Evolutionary conservation across 805 yeast species (phyloP), one percentile per base, ranked within the genome.

Genomic region (Brettanomyces anomalus): DNA sequence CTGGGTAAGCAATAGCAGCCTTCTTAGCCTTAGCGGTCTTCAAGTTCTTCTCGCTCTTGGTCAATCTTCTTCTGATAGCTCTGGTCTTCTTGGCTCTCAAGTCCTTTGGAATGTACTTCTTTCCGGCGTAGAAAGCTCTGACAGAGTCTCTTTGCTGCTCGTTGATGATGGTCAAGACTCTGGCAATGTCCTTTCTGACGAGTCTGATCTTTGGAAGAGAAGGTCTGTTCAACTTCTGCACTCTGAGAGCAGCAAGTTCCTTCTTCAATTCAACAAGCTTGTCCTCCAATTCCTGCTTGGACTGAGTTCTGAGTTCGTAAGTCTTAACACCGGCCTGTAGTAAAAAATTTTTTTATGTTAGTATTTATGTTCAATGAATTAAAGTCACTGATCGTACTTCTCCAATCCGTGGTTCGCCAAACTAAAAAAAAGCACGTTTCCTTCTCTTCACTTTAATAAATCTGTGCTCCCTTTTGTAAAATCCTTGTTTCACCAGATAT

Each of bases 11-110:
- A 65, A 79, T 77, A 66, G 79, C 79, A 74, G 77, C 81, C 89
- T 93, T 93, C 74, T 77, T 79, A 68, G 89, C 87, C 79, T 85
- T 88, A 61, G 73, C 83, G 65, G 97, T 90, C 69, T 74, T 71
- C 69, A 74, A 74, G 62, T 77, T 65, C 68, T 85, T 81, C 77
- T 93, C 96, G 72, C 72, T 71, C 67, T 83, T 77, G 71, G 97
- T 80, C 68, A 93, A 79, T 68, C 81, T 79, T 81, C 97, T 85
- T 85, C 98, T 90, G 74, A 90, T 75, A 72, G 98, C 97, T 83
- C 97, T 90, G 74, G 99, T 93, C 85, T 93, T 86, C 90, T 93
- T 93, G 63, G 88, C 95, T 79, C 97, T 90, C 76, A 93, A 81
- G 71, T 89, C 97, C 79, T 90, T 89, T 79, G 98, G 97, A 71